Conservation (phyloP, 495 filamentous ascomycete species). For the Amniculicola lignicola region DNA sequence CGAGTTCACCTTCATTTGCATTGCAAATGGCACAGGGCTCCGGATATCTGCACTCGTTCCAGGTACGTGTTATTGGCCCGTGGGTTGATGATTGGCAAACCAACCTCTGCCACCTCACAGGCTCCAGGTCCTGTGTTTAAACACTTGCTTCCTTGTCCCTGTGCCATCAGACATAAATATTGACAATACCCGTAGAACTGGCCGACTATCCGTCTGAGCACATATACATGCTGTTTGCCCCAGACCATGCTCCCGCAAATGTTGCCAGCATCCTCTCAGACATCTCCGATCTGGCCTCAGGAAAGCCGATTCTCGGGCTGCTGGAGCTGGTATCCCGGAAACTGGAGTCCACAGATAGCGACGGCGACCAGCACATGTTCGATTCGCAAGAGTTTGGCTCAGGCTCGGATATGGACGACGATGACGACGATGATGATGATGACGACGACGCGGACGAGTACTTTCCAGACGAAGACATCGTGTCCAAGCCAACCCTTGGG, state of each 20-base stretch:
- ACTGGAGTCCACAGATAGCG: conserved; percentile 34
- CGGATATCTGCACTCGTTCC: conserved; percentile 54
- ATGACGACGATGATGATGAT: conserved; percentile 36
- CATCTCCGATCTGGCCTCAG: conserved; percentile 33
- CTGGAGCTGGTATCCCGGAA: conserved; percentile 40
- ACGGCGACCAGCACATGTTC: conserved; percentile 40
- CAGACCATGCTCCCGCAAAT: conserved; percentile 47
- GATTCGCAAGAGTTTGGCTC: conserved; percentile 34
- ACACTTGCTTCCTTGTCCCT: too few species aligned
- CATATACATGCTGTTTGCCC: conserved; percentile 58
- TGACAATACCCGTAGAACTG: conserved; percentile 46
- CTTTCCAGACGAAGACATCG: conserved; percentile 23
- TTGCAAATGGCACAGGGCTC: conserved; percentile 36
- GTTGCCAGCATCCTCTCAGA: conserved; percentile 51
- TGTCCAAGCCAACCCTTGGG: not conserved
- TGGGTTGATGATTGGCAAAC: too few species aligned
- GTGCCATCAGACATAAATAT: not conserved
- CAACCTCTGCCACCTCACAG: too few species aligned
- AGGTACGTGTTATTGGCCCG: conserved; percentile 48
- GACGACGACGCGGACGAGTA: conserved; percentile 38
- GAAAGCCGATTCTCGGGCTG: conserved; percentile 39
- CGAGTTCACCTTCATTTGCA: conserved; percentile 54
- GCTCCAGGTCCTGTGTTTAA: too few species aligned
- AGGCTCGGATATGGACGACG: conserved; percentile 2
- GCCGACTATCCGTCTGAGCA: conserved; percentile 64